Base-by-base conservation (phyloP, 306 rosid genomes). In the Acacia acuminata region DNA sequence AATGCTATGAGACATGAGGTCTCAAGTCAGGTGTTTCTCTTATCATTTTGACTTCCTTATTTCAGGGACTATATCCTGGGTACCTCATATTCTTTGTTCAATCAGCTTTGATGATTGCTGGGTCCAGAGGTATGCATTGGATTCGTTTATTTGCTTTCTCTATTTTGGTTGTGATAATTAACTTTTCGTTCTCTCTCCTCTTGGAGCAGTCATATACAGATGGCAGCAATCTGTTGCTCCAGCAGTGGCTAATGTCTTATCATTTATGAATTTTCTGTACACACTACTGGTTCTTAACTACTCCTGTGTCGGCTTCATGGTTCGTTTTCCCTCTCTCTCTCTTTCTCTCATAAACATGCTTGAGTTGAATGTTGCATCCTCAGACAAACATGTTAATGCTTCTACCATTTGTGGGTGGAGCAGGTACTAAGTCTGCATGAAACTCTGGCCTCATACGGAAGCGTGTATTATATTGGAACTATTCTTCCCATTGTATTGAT, bases 51-150 rank as follows among this genome's bases (percentile, higher is more conserved):
- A 71, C 24, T 36, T 81, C 73, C 25, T 76, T 58, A 48, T 85
- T 84, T 69, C 83, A 96, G 99, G 99, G 99, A 68, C 82, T 96
- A 44, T 96, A 96, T 89, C 99, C 98, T 22, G 99, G 99, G 78
- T 96, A 96, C 89, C 84, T 96, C 77, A 90, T 96, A 81, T 96
- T 96, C 98, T 96, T 96, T 81, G 94, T 91, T 83, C 99, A 96
- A 83, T 96, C 99, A 32, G 99, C 99, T 32, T 76, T 96, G 84
- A 96, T 96, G 99, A 96, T 96, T 81, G 93, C 98, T 72, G 99
- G 99, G 77, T 96, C 99, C 47, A 92, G 92, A 92, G 99, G 99
- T 96, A 88, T 48, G 40, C 25, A 20, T 82, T 80, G 66, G 75
- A 55, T 75, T 75, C 13, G 9, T 53, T 80, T 27, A 38, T 79